Evolutionary conservation across 129 eudicot genomes (phyloP).

Genomic region (Lactuca sativa): DNA sequence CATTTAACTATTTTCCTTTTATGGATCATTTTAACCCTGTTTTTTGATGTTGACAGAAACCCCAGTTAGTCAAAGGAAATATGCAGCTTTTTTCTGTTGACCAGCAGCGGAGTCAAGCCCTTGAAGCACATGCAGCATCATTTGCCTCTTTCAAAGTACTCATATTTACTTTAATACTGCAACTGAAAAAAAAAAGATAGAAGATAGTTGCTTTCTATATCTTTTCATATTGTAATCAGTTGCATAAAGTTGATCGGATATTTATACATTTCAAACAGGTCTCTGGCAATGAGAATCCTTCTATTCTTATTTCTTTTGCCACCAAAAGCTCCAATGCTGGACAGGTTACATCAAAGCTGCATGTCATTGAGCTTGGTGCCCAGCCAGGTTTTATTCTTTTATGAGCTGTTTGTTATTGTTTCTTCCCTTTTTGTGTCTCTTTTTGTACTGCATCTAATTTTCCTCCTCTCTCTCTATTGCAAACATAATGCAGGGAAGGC

Average conservation of each 20-base stretch:
- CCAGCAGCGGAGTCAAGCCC: conserved; percentile 95
- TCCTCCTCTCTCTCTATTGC: background rate
- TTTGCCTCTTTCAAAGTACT: conserved; percentile 80
- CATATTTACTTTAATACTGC: background rate
- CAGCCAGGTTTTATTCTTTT: conserved; percentile 64
- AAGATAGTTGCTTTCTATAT: background rate
- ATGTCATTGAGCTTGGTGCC: conserved; percentile 93
- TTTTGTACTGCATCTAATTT: background rate
- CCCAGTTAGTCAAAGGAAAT: conserved; percentile 91
- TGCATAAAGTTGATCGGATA: background rate
- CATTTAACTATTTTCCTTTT: background rate
- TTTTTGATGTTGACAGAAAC: conserved; percentile 47
- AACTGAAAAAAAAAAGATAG: background rate
- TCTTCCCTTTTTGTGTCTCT: background rate
- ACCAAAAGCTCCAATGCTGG: conserved; percentile 90
- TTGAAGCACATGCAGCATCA: conserved; percentile 95
- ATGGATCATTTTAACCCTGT: background rate
- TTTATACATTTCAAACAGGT: conserved; percentile 43
- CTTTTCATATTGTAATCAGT: conserved; percentile 1
- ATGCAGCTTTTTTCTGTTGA: conserved; percentile 95
- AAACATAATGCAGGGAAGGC: conserved; percentile 61
- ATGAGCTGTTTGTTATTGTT: background rate
- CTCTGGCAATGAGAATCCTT: conserved; percentile 81
- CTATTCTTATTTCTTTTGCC: conserved; percentile 90
- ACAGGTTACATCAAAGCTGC: conserved; percentile 76